Evolutionary conservation across 2,329 filamentous ascomycete species (phyloP), one percentile per base, ranked within the genome.

Genomic region (Nigrograna mackinnonii): DNA sequence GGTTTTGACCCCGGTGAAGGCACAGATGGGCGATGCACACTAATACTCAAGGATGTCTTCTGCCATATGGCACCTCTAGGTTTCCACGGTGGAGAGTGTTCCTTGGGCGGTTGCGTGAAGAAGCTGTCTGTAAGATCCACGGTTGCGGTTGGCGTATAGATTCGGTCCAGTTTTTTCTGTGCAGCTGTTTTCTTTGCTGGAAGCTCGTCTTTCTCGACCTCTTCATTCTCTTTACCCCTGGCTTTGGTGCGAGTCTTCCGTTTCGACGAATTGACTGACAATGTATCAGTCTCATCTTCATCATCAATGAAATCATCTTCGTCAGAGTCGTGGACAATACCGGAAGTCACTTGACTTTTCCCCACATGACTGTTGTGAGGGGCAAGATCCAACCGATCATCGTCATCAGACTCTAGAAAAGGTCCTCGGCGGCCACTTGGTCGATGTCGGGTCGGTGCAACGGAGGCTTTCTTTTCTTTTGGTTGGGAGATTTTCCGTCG

Each of bases 31-130:
- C 47, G 54, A 35, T 65, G 59, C 22, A 60, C 52, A 14, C 58
- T 55, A 30, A 60, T 63, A 14, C 37, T 58, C n/a, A 50, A 49
- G 17, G 49, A 39, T 13, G 66, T 39, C 52, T 73, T 74, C 42
- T 72, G 71, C 74, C 74, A 77, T 46, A 77, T 70, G 13, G 74
- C 67, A 14, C 74, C 74, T 44, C 74, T 60, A 35, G 76, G 65
- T 35, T 64, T 67, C 58, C 71, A 70, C 2, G 73, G 72, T 22
- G 70, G 67, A 19, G 71, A 71, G 21, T 67, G 57, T 39, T 64
- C 57, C 22, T 52, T 62, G 4, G 75, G 73, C 12, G 70, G 72
- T 44, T 77, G 73, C 2, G 71, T 75, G 38, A 64, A 64, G 46
- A 70, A 72, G 11, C 64, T 53, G 39, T 74, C 70, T 14, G 64